Percentiles rank a stretch among this genome's conserved stretches.
phyloP scores from a whole-genome alignment of 345 rosid genomes.

The Populus simonii region DNA sequence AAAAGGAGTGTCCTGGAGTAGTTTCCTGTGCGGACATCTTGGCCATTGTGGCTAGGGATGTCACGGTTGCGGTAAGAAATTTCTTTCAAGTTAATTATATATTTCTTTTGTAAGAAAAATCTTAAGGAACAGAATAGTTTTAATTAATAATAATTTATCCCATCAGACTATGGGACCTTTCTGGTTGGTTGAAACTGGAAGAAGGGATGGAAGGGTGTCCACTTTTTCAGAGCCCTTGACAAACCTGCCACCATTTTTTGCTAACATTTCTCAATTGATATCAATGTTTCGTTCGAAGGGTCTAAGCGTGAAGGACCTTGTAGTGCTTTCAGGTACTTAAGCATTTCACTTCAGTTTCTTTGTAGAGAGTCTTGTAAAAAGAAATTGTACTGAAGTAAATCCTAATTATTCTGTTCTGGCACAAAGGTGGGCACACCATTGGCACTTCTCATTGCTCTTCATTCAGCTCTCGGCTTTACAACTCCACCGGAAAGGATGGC shows the following conservation, averaged over 20 bases:
- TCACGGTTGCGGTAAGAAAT: conserved; percentile 38
- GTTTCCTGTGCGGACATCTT: conserved; percentile 79
- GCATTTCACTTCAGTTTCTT: neutral
- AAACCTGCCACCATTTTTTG: conserved; percentile 35
- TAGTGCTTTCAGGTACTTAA: conserved; percentile 50
- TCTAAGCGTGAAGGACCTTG: conserved; percentile 49
- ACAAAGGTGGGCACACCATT: conserved; percentile 59
- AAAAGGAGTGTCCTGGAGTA: conserved; percentile 62
- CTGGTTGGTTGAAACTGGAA: conserved; percentile 59
- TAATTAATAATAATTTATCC: neutral
- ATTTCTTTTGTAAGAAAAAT: neutral
- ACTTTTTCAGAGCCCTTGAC: conserved; percentile 21
- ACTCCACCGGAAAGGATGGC: conserved; percentile 62
- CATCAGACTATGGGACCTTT: conserved; percentile 38
- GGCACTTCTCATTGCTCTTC: conserved; percentile 63
- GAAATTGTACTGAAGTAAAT: neutral
- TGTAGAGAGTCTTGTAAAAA: neutral
- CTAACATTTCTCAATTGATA: conserved; percentile 38
- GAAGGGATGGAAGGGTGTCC: conserved; percentile 65
- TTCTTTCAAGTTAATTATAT: neutral
- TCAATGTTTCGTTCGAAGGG: conserved; percentile 31
- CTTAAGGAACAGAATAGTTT: neutral
- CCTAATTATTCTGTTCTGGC: neutral
- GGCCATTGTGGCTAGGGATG: conserved; percentile 69
- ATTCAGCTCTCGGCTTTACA: conserved; percentile 51